Conservation (phyloP, 495 filamentous ascomycete genomes). For the Aspergillus hancockii region DNA sequence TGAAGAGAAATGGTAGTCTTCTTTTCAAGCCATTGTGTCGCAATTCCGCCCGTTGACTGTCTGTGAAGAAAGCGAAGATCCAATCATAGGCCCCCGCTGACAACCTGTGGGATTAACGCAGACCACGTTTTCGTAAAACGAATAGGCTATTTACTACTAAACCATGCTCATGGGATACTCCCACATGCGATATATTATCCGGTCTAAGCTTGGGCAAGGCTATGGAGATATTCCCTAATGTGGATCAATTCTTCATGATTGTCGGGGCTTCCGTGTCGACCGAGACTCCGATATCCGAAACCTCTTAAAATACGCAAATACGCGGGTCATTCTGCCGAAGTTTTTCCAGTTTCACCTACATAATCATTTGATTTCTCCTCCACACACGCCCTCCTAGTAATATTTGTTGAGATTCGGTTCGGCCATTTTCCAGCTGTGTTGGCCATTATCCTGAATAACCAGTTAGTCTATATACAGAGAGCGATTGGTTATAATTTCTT, state of each 20-base stretch:
- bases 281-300: slow-evolving; percentile 3
- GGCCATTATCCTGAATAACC: no score
- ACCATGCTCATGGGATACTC: no score
- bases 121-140: no score
- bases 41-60: no score
- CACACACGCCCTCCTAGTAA: background rate
- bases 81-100: no score
- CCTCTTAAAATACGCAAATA: background rate
- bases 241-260: background rate
- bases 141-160: no score
- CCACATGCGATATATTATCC: background rate
- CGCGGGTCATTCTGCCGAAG: background rate
- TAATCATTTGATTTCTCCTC: background rate
- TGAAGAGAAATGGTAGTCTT: no score
- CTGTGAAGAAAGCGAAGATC: no score
- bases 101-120: no score
- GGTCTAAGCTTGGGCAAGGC: background rate
- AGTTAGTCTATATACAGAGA: no score
- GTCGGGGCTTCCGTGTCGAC: slow-evolving; percentile 10
- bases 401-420: background rate
- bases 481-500: no score
- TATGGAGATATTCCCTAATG: background rate
- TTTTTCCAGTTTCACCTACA: background rate
- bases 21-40: no score
- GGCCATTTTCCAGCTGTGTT: background rate